Evolutionary conservation across 2,329 filamentous ascomycete genomes (phyloP).

Genomic region (Teratosphaeria pseudoeucalypti): DNA sequence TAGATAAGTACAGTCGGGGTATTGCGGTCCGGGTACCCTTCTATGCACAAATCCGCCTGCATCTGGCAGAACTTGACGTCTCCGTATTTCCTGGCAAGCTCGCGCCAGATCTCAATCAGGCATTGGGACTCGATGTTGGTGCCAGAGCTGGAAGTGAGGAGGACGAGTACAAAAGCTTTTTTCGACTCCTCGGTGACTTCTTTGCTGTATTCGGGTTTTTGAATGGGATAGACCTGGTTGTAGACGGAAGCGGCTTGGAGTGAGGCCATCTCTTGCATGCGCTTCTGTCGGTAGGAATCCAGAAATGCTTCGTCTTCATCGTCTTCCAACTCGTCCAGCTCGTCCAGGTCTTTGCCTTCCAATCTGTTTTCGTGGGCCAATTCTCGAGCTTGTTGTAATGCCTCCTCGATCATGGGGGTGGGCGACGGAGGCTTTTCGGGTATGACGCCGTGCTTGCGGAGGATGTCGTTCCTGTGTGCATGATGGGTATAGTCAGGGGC

Average conservation of each 20-base stretch:
- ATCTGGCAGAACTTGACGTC: conserved; percentile 99
- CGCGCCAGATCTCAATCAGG: conserved; percentile 74
- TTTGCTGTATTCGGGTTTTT: conserved; percentile 84
- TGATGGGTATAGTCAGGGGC: background rate
- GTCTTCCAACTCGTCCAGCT: conserved; percentile 87
- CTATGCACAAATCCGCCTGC: conserved; percentile 80
- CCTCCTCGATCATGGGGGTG: conserved; percentile 92
- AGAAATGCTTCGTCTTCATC: conserved; percentile 90
- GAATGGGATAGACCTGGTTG: conserved; percentile 83
- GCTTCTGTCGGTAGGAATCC: conserved; percentile 75
- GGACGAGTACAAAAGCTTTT: conserved; percentile 58
- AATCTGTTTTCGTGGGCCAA: conserved; percentile 85
- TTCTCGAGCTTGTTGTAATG: conserved; percentile 69
- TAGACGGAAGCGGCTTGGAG: conserved; percentile 69
- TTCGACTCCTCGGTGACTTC: conserved; percentile 87
- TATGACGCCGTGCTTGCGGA: conserved; percentile 91
- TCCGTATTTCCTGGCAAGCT: conserved; percentile 73
- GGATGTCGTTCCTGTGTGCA: conserved; percentile 78
- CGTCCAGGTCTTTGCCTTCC: conserved; percentile 88
- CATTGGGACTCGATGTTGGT: conserved; percentile 79
- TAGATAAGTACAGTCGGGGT: conserved; percentile 91
- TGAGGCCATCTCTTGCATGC: conserved; percentile 68
- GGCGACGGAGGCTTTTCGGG: conserved; percentile 96
- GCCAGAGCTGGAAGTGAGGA: conserved; percentile 67
- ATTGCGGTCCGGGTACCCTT: conserved; percentile 90